A percentile compares a stretch with the other conserved stretches of the same genome.
Evolutionary conservation across 2,329 filamentous ascomycete species (phyloP).

Genomic region (Mycosphaerelloides madeirae): DNA sequence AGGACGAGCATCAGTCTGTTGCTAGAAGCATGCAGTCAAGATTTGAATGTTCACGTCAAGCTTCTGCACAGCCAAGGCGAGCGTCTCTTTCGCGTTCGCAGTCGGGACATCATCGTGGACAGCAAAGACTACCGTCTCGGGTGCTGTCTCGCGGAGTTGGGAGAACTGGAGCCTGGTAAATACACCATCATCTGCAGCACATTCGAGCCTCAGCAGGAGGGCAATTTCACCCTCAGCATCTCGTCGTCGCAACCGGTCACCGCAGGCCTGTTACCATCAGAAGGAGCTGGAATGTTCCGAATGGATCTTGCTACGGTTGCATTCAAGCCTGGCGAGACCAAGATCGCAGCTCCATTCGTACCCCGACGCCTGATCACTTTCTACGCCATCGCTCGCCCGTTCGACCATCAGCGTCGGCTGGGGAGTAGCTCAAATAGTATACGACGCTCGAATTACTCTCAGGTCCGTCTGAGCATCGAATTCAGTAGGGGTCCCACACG

Average conservation of each 20-base stretch:
- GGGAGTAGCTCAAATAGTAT: constrained; percentile 12
- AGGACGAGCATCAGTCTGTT: constrained; percentile 65
- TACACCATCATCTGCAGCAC: constrained; percentile 91
- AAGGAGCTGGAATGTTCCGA: constrained; percentile 69
- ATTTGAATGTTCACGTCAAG: constrained; percentile 77
- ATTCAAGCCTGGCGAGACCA: constrained; percentile 49
- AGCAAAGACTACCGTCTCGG: constrained; percentile 86
- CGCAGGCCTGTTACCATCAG: constrained; percentile 60
- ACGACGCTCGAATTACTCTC: constrained; percentile 32
- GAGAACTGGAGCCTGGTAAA: constrained; percentile 59
- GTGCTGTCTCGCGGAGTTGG: constrained; percentile 64
- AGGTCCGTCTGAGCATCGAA: constrained; percentile 68
- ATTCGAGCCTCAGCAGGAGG: constrained; percentile 74
- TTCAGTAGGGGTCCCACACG: constrained; percentile 66
- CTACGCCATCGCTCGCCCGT: constrained; percentile 26
- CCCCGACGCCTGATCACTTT: constrained; percentile 46
- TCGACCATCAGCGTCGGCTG: constrained; percentile 13
- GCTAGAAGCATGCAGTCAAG: constrained; percentile 61
- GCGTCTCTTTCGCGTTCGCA: constrained; percentile 63
- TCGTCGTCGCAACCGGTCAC: constrained; percentile 56
- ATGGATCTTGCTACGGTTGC: constrained; percentile 52
- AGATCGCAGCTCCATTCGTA: constrained; percentile 50
- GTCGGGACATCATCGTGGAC: constrained; percentile 72
- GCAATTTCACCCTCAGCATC: constrained; percentile 70
- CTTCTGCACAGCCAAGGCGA: constrained; percentile 72